Evolutionary conservation across 129 eudicot genomes (phyloP), one percentile per base, ranked within the genome.

Genomic region (Saposhnikovia divaricata): DNA sequence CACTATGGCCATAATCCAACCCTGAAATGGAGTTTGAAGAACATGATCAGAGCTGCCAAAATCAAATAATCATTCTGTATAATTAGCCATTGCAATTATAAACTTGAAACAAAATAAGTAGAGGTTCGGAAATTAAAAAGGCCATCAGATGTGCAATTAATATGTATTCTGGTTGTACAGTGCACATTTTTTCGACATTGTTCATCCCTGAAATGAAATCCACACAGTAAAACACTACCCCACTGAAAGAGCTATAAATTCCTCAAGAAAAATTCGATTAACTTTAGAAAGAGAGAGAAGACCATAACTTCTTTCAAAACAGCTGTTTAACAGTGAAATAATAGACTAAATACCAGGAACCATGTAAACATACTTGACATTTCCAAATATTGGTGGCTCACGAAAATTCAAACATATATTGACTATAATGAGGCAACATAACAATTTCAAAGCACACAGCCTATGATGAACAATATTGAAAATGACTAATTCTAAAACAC

Each of bases 1-100:
- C 90, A 96, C 99, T 85, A 96, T 92, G 80, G 99, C 99, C 99
- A 96, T 96, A 86, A 96, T 45, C 97, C 96, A 96, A 82, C 99
- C 99, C 83, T 89, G 84, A 28, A 96, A 82, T 77, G 99, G 95
- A 77, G 99, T 89, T 83, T 92, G 97, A 86, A 96, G 90, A 80
- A 96, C 99, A 77, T 83, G 93, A 84, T 96, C 99, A 73, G 99
- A 96, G 81, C 99, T 96, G 98, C 84, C 81, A 47, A 83, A 77
- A 79, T 28, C 7, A 66, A 28, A 25, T n/a, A 63, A 63, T 79
- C 75, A 80, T 78, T 61, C 63, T 59, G 51, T 55, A 75, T 81
- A 66, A 63, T 78, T 48, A 34, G 76, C 50, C 66, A 46, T 57
- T n/a, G 74, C 13, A 53, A 45, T 45, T 77, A 74, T 68, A 39